Conservation (phyloP, 192 early-diverging fungal species). For the Spizellomyces sp. region DNA sequence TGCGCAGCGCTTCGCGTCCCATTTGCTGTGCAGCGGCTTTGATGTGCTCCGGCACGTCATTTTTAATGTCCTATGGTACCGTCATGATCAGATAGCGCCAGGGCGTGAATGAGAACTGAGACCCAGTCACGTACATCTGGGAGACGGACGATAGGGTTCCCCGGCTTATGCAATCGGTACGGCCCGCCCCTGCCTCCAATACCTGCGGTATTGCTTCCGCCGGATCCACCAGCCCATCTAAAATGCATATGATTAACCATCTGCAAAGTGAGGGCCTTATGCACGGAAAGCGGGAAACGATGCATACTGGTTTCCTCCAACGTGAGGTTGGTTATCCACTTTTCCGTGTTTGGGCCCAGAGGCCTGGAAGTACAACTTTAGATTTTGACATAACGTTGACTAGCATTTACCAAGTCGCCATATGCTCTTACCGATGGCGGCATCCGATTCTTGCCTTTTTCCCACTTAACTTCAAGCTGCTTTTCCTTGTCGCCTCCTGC, state of each 20-base stretch:
- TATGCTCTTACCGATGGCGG: conserved; percentile 28
- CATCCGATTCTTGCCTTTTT: conserved; percentile 17
- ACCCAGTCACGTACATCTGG: conserved; percentile 35
- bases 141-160: conserved; percentile 47
- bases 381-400: not conserved
- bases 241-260: no score
- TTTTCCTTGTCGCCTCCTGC: not conserved
- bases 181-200: conserved; percentile 51
- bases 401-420: not conserved
- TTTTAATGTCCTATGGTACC: conserved; percentile 49
- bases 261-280: no score
- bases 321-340: conserved; percentile 48
- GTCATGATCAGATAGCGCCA: no score
- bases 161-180: conserved; percentile 44
- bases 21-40: conserved; percentile 56
- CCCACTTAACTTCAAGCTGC: conserved; percentile 30
- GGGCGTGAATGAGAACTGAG: no score
- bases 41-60: conserved; percentile 48
- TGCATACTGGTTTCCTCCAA: conserved; percentile 39
- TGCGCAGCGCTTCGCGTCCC: conserved; percentile 71
- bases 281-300: not conserved
- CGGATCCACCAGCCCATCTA: conserved; percentile 47
- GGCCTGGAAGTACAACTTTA: not conserved
- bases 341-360: conserved; percentile 46
- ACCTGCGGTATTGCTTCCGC: conserved; percentile 50